phyloP scores from a whole-genome alignment of 2,329 filamentous ascomycete genomes.

The Magnaporthiopsis incrustans region DNA sequence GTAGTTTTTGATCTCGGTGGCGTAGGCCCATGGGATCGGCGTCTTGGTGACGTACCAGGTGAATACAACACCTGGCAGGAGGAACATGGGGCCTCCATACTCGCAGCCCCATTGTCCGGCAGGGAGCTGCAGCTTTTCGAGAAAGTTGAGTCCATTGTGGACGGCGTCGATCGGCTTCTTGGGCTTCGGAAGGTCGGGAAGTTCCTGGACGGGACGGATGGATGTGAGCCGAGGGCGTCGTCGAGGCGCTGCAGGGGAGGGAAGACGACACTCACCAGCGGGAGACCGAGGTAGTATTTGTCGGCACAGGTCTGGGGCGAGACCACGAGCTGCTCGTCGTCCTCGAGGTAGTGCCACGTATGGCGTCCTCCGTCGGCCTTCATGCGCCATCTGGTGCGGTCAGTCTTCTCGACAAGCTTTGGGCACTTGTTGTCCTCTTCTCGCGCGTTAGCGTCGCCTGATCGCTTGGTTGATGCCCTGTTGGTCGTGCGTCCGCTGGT shows the following conservation, averaged over 20 bases:
- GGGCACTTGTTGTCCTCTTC: conserved; percentile 12
- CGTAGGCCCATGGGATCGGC: conserved; percentile 70
- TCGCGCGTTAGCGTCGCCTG: conserved; percentile 26
- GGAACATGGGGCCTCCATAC: conserved; percentile 95
- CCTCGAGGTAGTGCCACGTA: conserved; percentile 87
- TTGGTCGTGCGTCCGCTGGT: conserved; percentile 12
- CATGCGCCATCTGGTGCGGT: conserved; percentile 77
- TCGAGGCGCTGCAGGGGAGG: not conserved
- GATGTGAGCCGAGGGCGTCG: not conserved
- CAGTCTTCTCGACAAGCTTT: conserved; percentile 48
- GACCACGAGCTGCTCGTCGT: conserved; percentile 57
- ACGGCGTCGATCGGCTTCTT: conserved; percentile 70
- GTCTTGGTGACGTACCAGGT: conserved; percentile 86
- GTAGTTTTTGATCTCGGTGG: conserved; percentile 87
- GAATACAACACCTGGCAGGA: conserved; percentile 77
- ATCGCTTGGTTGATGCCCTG: conserved; percentile 31
- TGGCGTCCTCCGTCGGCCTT: conserved; percentile 76
- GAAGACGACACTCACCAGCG: conserved; percentile 48
- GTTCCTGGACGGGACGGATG: conserved; percentile 41
- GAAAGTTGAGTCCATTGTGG: conserved; percentile 78
- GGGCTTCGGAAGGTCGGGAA: conserved; percentile 63
- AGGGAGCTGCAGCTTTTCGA: conserved; percentile 78
- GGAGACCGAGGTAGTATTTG: conserved; percentile 76
- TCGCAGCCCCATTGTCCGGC: conserved; percentile 95
- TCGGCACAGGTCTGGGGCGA: conserved; percentile 91